A percentile compares a stretch with the other conserved stretches of the same genome.
phyloP scores from a whole-genome alignment of 257 asterid genomes.

The Verbena officinalis region DNA sequence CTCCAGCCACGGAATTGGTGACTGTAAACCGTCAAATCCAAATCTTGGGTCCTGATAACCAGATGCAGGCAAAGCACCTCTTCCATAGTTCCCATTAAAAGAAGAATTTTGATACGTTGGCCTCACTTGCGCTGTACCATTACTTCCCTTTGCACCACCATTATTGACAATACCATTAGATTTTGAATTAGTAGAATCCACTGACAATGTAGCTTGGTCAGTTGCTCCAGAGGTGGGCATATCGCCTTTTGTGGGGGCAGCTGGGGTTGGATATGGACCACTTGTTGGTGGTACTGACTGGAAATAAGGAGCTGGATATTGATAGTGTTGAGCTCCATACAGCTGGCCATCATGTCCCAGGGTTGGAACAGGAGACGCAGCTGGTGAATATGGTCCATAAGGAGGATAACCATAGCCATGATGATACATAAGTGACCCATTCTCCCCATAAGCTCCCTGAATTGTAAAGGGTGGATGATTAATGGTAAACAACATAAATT shows the following conservation, averaged over 20 bases:
- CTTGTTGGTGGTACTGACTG: slow-evolving; percentile 55
- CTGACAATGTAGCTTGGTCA: slow-evolving; percentile 48
- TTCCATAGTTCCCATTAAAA: slow-evolving; percentile 42
- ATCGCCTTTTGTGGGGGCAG: slow-evolving; percentile 54
- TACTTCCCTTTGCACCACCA: slow-evolving; percentile 50
- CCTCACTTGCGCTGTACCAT: slow-evolving; percentile 34
- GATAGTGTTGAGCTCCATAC: slow-evolving; percentile 76
- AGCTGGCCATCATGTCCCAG: slow-evolving; percentile 68
- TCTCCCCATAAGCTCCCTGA: slow-evolving; percentile 77
- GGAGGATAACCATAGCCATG: slow-evolving; percentile 63
- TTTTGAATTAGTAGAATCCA: slow-evolving; percentile 56
- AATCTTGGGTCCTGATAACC: slow-evolving; percentile 66
- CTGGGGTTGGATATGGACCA: slow-evolving; percentile 37
- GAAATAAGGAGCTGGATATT: slow-evolving; percentile 64
- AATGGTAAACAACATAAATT: too few species aligned
- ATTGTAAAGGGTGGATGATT: too few species aligned
- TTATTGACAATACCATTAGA: slow-evolving; percentile 44
- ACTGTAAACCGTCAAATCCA: slow-evolving; percentile 57
- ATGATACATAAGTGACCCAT: slow-evolving; percentile 62
- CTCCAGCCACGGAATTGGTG: slow-evolving; percentile 73
- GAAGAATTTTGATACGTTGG: slow-evolving; percentile 45
- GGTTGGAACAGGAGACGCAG: slow-evolving; percentile 65
- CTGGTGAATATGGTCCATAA: slow-evolving; percentile 71
- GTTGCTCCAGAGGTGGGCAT: slow-evolving; percentile 45
- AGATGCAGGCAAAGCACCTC: slow-evolving; percentile 46